Percentiles rank a stretch among this genome's conserved stretches.
Evolutionary conservation across 2,329 filamentous ascomycete genomes (phyloP).

Genomic region (Aspergillus puulaauensis): DNA sequence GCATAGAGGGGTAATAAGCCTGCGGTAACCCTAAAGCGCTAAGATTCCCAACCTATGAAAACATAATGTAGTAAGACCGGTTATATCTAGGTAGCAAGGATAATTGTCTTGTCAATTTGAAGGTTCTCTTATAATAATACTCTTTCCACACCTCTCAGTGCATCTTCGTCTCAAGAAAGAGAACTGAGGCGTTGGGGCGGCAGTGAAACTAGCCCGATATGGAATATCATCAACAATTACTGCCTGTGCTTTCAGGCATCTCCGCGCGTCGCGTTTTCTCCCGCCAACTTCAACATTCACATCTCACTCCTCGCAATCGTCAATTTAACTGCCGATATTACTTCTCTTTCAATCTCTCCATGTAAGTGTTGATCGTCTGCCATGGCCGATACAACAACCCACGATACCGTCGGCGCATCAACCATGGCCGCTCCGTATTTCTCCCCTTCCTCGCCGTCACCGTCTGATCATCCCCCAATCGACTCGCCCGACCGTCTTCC

Average conservation of each 20-base stretch:
- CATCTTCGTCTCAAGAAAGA: neutral
- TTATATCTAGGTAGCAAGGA: neutral
- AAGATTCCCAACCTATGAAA: neutral
- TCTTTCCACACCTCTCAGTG: neutral
- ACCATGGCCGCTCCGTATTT: conserved; percentile 38
- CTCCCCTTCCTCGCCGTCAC: conserved; percentile 38
- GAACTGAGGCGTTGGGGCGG: neutral
- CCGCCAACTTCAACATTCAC: neutral
- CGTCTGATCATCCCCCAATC: conserved; percentile 15
- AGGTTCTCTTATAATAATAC: neutral
- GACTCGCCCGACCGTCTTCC: conserved; percentile 23
- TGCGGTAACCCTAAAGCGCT: neutral
- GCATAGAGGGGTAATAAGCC: neutral
- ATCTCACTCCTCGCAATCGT: neutral
- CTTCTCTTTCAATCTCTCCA: neutral
- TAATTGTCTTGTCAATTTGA: neutral
- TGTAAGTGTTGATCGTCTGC: conserved; percentile 11
- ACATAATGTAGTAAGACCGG: too few relatives aligned
- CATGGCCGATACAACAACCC: conserved; percentile 41
- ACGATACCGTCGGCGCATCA: conserved; percentile 44
- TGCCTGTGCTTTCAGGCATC: conserved; percentile 7
- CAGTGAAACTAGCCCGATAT: neutral
- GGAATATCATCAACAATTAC: conserved; percentile 6
- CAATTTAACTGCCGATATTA: neutral
- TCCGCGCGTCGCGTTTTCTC: conserved; percentile 8